phyloP scores from a whole-genome alignment of 2,329 filamentous ascomycete species.

The Sodiomyces alkalinus region DNA sequence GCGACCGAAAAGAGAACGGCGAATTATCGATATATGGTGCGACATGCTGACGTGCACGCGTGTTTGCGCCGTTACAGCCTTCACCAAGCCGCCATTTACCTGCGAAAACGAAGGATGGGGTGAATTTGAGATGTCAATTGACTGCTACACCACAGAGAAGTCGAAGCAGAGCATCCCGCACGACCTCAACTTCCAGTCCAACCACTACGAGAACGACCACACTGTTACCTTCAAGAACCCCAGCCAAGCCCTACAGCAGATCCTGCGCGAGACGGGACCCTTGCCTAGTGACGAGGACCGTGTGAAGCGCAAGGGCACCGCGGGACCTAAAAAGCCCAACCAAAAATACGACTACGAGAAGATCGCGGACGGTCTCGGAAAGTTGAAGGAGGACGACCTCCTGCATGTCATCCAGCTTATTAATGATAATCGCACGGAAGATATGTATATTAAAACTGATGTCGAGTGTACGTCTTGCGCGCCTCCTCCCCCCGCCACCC shows the following conservation, averaged over 20 bases:
- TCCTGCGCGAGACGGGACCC: slow-evolving; percentile 70
- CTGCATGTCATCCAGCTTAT: slow-evolving; percentile 95
- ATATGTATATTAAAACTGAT: slow-evolving; percentile 96
- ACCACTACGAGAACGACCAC: slow-evolving; percentile 73
- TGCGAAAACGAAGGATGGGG: slow-evolving; percentile 96
- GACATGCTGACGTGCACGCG: no score
- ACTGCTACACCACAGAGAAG: slow-evolving; percentile 73
- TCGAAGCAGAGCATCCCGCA: slow-evolving; percentile 68
- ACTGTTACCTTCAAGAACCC: slow-evolving; percentile 82
- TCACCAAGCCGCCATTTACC: slow-evolving; percentile 73
- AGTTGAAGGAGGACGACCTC: slow-evolving; percentile 82
- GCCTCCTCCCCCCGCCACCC: slow-evolving; percentile 5
- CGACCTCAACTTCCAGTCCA: slow-evolving; percentile 79
- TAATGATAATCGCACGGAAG: slow-evolving; percentile 86
- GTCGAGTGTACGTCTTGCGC: slow-evolving; percentile 56
- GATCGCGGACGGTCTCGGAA: slow-evolving; percentile 79
- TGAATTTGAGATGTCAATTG: slow-evolving; percentile 90
- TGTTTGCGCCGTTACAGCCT: no score
- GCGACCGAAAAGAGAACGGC: no score
- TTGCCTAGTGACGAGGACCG: slow-evolving; percentile 60
- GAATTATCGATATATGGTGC: no score
- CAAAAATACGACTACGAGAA: slow-evolving; percentile 79
- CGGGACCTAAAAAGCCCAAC: slow-evolving; percentile 63
- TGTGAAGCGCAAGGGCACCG: slow-evolving; percentile 45
- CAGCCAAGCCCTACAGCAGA: slow-evolving; percentile 65